Evolutionary conservation across 169 alveolate genomes (phyloP), one percentile per base, ranked within the genome.

Genomic region (Eimeria zaria): DNA sequence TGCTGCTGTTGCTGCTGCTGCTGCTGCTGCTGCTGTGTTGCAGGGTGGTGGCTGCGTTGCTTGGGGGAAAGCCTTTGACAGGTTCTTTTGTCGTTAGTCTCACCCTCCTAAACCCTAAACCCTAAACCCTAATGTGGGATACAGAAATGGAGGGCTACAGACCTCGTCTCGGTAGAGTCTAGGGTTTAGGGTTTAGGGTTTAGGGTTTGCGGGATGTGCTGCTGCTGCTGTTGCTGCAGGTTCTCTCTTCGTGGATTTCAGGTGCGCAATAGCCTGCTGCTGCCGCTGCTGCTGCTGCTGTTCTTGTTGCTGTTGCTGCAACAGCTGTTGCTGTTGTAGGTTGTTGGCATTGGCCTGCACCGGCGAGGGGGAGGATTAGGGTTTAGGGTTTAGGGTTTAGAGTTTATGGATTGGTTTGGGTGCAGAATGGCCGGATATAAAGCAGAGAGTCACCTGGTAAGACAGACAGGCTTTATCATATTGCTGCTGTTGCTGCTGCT

Each of bases 41-140:
- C 88, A 78, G 88, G 88, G 88, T 78, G 58, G 62, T 78, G 18
- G 88, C 88, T 18, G 88, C 88, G 5, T 78, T 78, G 36, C 88
- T 78, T 18, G 88, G 88, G 36, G 88, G 88, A 55, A 78, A 78
- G 88, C 88, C 88, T 16, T 62, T 78, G 64, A 78, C 88, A 20
- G 88, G 88, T 16, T 78, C 88, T 24, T 78, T 78, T 78, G 88
- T 78, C 62, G 88, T 78, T 11, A 48, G 88, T 30, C 83, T 30
- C 83, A 8, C 5, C 11, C 2, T 30, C 83, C 27, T 73, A 73
- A 73, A n/a, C n/a, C n/a, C n/a, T n/a, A n/a, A n/a, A n/a, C 53
- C 83, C 83, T 73, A 73, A 73, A 73, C 53, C 44, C 83, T 73
- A 8, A 62, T 73, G 36, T 39, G 20, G 39, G 30, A 12, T 39